These are phyloP conservation scores for Myrica gale DNA, from an alignment of 306 rosid genomes.

Conservation along the genomic window DNA sequence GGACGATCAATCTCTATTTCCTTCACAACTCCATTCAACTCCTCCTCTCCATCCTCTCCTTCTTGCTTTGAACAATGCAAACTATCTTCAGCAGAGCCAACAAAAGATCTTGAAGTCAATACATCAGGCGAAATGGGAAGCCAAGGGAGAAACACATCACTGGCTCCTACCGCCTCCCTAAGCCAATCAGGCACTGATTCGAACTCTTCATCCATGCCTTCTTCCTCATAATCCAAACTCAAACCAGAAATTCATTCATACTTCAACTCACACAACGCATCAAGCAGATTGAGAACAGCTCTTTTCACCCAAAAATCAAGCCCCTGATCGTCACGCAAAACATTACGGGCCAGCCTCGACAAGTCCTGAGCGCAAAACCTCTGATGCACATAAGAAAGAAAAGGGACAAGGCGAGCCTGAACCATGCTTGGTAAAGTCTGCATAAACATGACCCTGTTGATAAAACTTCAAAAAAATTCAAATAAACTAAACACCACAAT, in stretches of 20 bases:
- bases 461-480: background rate
- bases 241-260: constrained; percentile 37
- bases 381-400: constrained; percentile 30
- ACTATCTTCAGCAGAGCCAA: background rate
- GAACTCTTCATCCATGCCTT: constrained; percentile 28
- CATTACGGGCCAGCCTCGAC: constrained; percentile 24
- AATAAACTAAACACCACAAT: background rate
- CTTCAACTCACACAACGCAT: constrained; percentile 26
- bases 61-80: background rate
- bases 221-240: constrained; percentile 35
- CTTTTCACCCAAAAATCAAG: constrained; percentile 41
- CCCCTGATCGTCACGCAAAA: constrained; percentile 19
- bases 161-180: background rate
- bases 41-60: constrained; percentile 22
- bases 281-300: constrained; percentile 38
- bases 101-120: constrained; percentile 9
- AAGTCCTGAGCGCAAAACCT: constrained; percentile 29
- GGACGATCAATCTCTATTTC: constrained; percentile 28
- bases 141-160: constrained; percentile 36
- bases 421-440: constrained; percentile 40
- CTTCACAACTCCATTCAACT: constrained; percentile 24
- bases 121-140: constrained; percentile 32
- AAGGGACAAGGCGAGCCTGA: constrained; percentile 34
- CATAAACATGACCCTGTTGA: constrained; percentile 35
- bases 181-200: constrained; percentile 40